These are phyloP conservation scores for Pythium utonaiense DNA, from an alignment of 352 stramenopile species.

Conservation along the genomic window DNA sequence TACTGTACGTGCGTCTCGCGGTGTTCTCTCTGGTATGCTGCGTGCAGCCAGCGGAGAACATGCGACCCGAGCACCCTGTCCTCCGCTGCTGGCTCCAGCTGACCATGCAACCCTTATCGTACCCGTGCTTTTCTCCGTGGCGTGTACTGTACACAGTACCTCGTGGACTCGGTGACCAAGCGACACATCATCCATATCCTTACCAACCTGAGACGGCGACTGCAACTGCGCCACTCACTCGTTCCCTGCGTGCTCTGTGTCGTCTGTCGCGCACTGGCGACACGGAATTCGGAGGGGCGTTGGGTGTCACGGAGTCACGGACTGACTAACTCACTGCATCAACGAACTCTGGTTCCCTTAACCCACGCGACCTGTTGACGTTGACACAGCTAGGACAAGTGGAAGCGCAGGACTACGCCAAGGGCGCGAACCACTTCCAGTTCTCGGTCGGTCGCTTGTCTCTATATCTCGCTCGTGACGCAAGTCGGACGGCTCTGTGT, in stretches of 20 bases:
- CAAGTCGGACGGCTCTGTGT: conserved; percentile 1
- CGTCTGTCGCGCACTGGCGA: conserved; percentile 31
- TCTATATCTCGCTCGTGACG: not conserved
- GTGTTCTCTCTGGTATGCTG: conserved; percentile 7
- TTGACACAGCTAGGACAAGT: conserved; percentile 69
- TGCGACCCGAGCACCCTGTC: too few relatives aligned
- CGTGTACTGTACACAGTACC: conserved; percentile 71
- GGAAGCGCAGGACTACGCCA: conserved; percentile 52
- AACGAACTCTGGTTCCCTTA: not conserved
- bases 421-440: conserved; percentile 77
- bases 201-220: conserved; percentile 10
- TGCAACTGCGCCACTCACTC: not conserved
- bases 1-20: not conserved
- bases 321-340: not conserved
- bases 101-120: not conserved
- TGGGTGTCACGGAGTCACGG: not conserved
- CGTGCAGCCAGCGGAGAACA: too few relatives aligned
- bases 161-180: conserved; percentile 82
- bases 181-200: conserved; percentile 88
- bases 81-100: not conserved
- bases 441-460: conserved; percentile 59
- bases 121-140: not conserved
- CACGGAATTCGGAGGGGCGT: not conserved
- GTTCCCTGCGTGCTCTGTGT: not conserved
- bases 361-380: not conserved